A percentile compares a stretch with the other conserved stretches of the same genome.
Conservation (phyloP, 202 grass and related monocot species). For the Setaria italica region DNA sequence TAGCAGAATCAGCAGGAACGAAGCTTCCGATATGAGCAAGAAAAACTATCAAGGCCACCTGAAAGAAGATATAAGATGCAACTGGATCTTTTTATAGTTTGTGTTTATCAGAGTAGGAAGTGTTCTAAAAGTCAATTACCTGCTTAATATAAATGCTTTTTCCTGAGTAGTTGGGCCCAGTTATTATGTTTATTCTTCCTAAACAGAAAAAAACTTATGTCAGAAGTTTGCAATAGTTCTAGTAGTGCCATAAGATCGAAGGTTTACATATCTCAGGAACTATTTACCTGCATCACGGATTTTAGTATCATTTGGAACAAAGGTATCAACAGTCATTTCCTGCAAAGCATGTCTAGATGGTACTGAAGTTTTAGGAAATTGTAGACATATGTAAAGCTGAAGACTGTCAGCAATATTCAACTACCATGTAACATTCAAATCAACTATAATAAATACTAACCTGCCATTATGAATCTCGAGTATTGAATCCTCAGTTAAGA, state of each 20-base stretch:
- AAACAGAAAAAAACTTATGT: conserved; percentile 37
- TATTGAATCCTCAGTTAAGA: conserved; percentile 80
- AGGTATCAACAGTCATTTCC: conserved; percentile 98
- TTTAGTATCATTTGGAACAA: conserved; percentile 94
- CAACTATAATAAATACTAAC: conserved; percentile 50
- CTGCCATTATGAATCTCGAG: conserved; percentile 97
- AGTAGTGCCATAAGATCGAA: conserved; percentile 9
- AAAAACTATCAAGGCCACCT: conserved; percentile 98
- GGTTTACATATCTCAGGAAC: conserved; percentile 18
- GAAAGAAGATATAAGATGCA: conserved; percentile 50
- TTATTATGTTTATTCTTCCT: conserved; percentile 98
- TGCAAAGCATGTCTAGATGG: conserved; percentile 91
- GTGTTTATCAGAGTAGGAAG: conserved; percentile 12
- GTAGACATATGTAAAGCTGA: conserved; percentile 30
- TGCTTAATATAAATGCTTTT: conserved; percentile 99
- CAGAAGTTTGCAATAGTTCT: conserved; percentile 3
- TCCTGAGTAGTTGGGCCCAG: conserved; percentile 95
- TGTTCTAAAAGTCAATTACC: conserved; percentile 49
- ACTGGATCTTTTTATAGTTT: conserved; percentile 2
- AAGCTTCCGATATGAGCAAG: conserved; percentile 99
- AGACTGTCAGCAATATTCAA: conserved; percentile 21
- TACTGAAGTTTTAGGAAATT: conserved; percentile 43
- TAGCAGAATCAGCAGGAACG: conserved; percentile 97
- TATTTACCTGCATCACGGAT: conserved; percentile 70
- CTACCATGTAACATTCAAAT: conserved; percentile 27